Conservation (phyloP, 495 filamentous ascomycete species). For the Xylaria longipes region DNA sequence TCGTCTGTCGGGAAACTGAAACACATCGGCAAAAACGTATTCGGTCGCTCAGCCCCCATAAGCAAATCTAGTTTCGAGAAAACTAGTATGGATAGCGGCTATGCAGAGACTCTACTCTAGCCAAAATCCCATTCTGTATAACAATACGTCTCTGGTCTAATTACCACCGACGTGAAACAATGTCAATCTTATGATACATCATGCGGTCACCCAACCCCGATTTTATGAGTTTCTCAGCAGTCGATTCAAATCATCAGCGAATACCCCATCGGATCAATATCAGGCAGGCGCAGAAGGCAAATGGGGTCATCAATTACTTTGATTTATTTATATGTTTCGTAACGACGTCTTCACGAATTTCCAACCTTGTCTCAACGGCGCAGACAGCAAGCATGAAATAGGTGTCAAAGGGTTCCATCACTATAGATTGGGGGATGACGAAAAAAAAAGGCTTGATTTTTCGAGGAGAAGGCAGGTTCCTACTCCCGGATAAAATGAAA, state of each 20-base stretch:
- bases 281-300: slow-evolving; percentile 22
- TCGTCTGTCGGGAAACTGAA: slow-evolving; percentile 53
- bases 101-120: slow-evolving; percentile 34
- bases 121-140: slow-evolving; percentile 28
- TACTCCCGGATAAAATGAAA: slow-evolving; percentile 23
- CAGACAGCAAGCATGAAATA: slow-evolving; percentile 36
- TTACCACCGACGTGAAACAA: slow-evolving; percentile 3
- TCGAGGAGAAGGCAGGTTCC: slow-evolving; percentile 22
- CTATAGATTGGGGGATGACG: slow-evolving; percentile 44
- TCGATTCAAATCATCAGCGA: slow-evolving; percentile 22
- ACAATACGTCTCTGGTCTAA: slow-evolving; percentile 19
- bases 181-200: slow-evolving; percentile 5
- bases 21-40: slow-evolving; percentile 55
- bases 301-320: slow-evolving; percentile 15
- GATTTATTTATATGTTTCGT: slow-evolving; percentile 14
- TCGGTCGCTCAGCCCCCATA: slow-evolving; percentile 50
- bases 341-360: slow-evolving; percentile 25
- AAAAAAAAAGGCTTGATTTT: slow-evolving; percentile 31
- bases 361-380: slow-evolving; percentile 6
- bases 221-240: slow-evolving; percentile 14
- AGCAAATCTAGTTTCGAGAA: slow-evolving; percentile 56
- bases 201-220: not conserved
- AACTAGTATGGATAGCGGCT: slow-evolving; percentile 38
- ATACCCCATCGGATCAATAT: slow-evolving; percentile 24
- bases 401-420: slow-evolving; percentile 39